phyloP scores from a whole-genome alignment of 495 filamentous ascomycete genomes.

The Trichoderma virens region DNA sequence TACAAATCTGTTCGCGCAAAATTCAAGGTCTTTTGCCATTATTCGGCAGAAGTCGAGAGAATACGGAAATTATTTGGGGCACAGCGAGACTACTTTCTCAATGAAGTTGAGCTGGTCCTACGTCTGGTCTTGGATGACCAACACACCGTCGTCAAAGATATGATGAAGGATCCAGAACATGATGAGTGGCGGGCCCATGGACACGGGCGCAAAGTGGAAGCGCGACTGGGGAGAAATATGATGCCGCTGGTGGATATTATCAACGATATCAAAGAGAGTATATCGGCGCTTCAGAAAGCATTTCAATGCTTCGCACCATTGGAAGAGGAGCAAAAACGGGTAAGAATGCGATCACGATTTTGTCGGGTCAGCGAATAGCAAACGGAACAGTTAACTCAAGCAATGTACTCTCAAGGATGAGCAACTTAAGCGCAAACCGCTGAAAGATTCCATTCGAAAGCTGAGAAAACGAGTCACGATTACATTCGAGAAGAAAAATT shows the following conservation, averaged over 20 bases:
- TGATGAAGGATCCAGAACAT: constrained; percentile 12
- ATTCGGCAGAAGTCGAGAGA: constrained; percentile 11
- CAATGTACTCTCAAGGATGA: not conserved
- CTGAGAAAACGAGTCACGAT: constrained; percentile 11
- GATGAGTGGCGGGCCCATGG: not conserved
- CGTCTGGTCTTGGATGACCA: constrained; percentile 12
- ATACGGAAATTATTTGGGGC: constrained; percentile 12
- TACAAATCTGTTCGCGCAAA: constrained; percentile 10
- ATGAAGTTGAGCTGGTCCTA: constrained; percentile 16
- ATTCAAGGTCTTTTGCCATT: constrained; percentile 14
- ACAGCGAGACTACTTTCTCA: constrained; percentile 16
- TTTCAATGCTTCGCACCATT: constrained; percentile 10
- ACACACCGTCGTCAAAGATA: constrained; percentile 3
- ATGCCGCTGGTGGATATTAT: not conserved
- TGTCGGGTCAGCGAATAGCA: not conserved
- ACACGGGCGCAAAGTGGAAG: not conserved
- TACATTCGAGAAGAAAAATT: constrained; percentile 9
- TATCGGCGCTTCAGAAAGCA: not conserved
- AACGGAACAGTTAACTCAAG: not conserved
- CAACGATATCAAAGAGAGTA: constrained; percentile 7
- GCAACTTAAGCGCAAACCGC: not conserved
- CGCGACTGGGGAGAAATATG: not conserved
- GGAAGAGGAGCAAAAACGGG: constrained; percentile 9
- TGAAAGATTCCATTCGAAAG: constrained; percentile 10
- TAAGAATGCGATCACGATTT: not conserved